These are phyloP conservation scores for Neolecta irregularis DNA, from an alignment of 1,139 yeast genomes.

Conservation along the genomic window DNA sequence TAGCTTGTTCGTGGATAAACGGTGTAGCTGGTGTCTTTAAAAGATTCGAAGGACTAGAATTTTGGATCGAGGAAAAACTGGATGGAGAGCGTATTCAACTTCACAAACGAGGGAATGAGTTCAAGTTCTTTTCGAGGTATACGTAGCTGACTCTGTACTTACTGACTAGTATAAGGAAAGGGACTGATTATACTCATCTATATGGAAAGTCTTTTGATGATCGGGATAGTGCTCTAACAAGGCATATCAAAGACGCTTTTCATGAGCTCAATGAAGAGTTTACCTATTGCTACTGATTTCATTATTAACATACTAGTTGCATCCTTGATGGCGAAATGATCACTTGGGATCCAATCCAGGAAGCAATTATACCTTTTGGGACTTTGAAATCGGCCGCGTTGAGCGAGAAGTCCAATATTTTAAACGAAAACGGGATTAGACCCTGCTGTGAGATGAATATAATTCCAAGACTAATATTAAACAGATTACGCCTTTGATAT, in stretches of 20 bases:
- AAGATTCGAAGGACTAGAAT: slow-evolving; percentile 20
- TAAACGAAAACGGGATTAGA: slow-evolving; percentile 3
- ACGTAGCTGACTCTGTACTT: not conserved
- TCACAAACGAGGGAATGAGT: slow-evolving; percentile 37
- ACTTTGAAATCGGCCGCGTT: slow-evolving; percentile 57
- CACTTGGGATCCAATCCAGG: slow-evolving; percentile 54
- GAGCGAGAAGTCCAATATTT: slow-evolving; percentile 20
- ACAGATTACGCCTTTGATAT: slow-evolving; percentile 44
- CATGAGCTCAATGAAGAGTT: slow-evolving; percentile 30
- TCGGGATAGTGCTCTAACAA: slow-evolving; percentile 43
- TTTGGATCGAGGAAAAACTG: slow-evolving; percentile 75
- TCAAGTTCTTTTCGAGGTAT: slow-evolving; percentile 39
- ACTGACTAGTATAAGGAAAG: slow-evolving; percentile 30
- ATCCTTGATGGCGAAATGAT: slow-evolving; percentile 90
- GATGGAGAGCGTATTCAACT: slow-evolving; percentile 83
- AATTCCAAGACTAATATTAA: not conserved
- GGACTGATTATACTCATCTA: slow-evolving; percentile 54
- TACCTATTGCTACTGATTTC: slow-evolving; percentile 15
- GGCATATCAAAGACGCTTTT: slow-evolving; percentile 35
- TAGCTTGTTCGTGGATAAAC: slow-evolving; percentile 39
- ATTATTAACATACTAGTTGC: slow-evolving; percentile 19
- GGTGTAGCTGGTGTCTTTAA: slow-evolving; percentile 12
- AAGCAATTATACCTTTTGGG: slow-evolving; percentile 61
- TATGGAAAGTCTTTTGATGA: slow-evolving; percentile 50
- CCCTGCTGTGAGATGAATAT: no score